Conservation (phyloP, 495 filamentous ascomycete genomes). For the Aspergillus haitiensis region DNA sequence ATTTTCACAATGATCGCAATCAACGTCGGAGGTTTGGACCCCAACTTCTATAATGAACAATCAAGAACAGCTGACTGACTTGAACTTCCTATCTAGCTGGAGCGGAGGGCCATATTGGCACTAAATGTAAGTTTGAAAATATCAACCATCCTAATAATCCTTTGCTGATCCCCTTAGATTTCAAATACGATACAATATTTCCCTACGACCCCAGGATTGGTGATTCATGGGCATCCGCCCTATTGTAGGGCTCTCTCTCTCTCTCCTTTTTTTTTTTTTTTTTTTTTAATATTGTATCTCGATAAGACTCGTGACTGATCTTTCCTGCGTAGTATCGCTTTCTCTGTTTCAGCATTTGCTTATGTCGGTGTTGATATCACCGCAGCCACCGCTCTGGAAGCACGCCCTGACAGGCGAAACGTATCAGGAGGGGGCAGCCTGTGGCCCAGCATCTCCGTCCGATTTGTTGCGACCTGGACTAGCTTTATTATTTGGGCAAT, state of each 20-base stretch:
- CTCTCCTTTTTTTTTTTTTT: not conserved
- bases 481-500: constrained; percentile 28
- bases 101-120: constrained; percentile 16
- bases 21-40: constrained; percentile 32
- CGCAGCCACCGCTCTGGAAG: constrained; percentile 50
- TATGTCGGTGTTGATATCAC: constrained; percentile 49
- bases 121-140: constrained; percentile 19
- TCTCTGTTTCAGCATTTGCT: constrained; percentile 46
- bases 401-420: constrained; percentile 22
- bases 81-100: constrained; percentile 12
- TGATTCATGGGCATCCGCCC: constrained; percentile 28
- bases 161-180: constrained; percentile 15
- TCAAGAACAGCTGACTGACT: not conserved
- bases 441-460: constrained; percentile 26
- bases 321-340: constrained; percentile 29
- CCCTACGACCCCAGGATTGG: constrained; percentile 31
- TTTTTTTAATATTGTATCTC: not conserved
- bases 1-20: constrained; percentile 32
- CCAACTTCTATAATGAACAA: too few relatives aligned
- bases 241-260: constrained; percentile 31
- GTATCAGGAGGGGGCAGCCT: constrained; percentile 9
- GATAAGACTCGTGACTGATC: not conserved
- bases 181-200: constrained; percentile 22
- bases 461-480: constrained; percentile 35
- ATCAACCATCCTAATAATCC: not conserved